Evolutionary conservation across 805 yeast genomes (phyloP), one percentile per base, ranked within the genome.

Genomic region (Peterozyma toletana): DNA sequence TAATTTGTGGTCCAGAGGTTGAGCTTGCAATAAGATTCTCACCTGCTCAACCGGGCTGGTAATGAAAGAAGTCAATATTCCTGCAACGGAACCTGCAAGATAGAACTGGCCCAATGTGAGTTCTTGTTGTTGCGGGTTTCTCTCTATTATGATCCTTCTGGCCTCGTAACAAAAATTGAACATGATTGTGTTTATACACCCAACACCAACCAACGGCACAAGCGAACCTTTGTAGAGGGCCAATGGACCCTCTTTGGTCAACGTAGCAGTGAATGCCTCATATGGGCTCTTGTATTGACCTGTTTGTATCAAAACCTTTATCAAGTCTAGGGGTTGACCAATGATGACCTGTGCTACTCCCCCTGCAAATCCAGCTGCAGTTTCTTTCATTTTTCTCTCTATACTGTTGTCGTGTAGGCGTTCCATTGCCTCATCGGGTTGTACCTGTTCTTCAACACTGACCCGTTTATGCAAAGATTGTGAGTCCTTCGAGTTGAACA

Each of bases 151-250:
- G 55, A 76, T 83, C 45, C 91, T 64, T 53, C 75, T 78, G 30
- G 84, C 70, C 55, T 80, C 86, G 54, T 78, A 84, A 53, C 80
- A 83, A 1, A 87, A 85, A 52, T 80, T 80, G 57, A 80, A 80
- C 53, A 81, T 86, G 30, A 80, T 60, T 2, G 84, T 77, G 9
- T 81, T 86, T 62, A 86, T 81, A 1, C 75, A 80, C 0, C 86
- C 80, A 7, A 80, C 87, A 6, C 86, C 86, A 39, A 80, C 48
- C 42, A 80, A 65, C 14, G 86, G 86, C 3, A 84, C 85, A 40
- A 80, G 63, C 9, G 83, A 82, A 15, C 86, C 86, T 55, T 80
- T 65, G 59, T 81, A 80, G 53, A 80, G 77, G 0, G 86, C 86
- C n/a, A 61, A 49, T 14, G 71, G 61, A 1, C 87, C 87, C 57